phyloP scores from a whole-genome alignment of 169 alveolate genomes.

The Cryptosporidium parvum region DNA sequence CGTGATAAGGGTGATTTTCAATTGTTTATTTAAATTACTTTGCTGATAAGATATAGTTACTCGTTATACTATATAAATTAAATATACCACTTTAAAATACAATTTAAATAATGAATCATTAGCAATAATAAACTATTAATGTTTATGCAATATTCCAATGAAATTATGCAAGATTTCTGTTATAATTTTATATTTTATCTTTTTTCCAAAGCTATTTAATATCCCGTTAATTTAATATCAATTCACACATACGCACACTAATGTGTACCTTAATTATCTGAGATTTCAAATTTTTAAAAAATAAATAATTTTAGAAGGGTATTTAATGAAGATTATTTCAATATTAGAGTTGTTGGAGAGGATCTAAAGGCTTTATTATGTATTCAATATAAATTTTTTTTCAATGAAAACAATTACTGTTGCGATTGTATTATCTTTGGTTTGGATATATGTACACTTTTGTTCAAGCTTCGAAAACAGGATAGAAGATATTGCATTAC shows the following conservation, averaged over 20 bases:
- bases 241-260: constrained; percentile 26
- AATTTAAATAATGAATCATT: no score
- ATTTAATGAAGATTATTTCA: not conserved
- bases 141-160: not conserved
- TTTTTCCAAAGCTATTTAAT: no score
- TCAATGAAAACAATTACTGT: constrained; percentile 1
- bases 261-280: constrained; percentile 8
- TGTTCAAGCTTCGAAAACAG: not conserved
- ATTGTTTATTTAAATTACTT: no score
- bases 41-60: not conserved
- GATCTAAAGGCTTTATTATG: constrained; percentile 10
- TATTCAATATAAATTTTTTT: not conserved
- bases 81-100: no score
- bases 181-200: no score
- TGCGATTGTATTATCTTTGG: not conserved
- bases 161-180: not conserved
- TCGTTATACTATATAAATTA: no score
- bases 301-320: not conserved
- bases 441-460: not conserved
- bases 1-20: not conserved
- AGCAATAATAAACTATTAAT: not conserved
- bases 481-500: not conserved
- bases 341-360: not conserved
- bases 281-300: not conserved
- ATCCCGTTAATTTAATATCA: not conserved